Base-by-base conservation (phyloP, 2,329 filamentous ascomycete species). In the Scedosporium dehoogii region DNA sequence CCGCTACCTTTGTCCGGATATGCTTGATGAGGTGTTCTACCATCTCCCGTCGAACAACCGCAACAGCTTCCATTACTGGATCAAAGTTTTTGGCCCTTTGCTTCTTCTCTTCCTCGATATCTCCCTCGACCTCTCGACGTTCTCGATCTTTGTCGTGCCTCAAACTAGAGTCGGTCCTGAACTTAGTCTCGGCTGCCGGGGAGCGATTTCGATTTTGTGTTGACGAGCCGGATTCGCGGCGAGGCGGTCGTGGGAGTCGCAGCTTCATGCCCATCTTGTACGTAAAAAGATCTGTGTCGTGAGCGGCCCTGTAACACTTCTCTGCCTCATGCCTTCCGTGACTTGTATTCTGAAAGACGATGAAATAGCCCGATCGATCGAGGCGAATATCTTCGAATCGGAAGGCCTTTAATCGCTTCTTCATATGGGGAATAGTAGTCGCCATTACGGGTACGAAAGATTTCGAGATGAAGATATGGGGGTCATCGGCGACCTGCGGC, bases 181-280 rank as follows among this genome's bases (percentile, higher is more conserved):
- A 27, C 38, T 16, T 48, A 1, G 18, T 6, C 12, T 58, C 23
- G 7, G 23, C 9, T 6, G 53, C 33, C 1, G 53, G 23, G 12
- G 53, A 42, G 16, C 38, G 53, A n/a, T 62, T 21, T n/a, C 27
- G 53, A 6, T 58, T 42, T 10, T 33, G 38, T 12, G 23, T n/a
- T 10, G 60, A 58, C 14, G 56, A 33, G 10, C 42, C 16, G 41
- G 56, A 59, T 10, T 63, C 57, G 44, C 53, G 46, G 12, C 48
- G 44, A 60, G 10, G 66, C 14, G 66, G 66, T 66, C 65, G 67
- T 61, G 70, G 78, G 63, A 73, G 69, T 65, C 68, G 88, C 62
- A 91, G 86, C 71, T 93, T 89, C 91, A 99, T 96, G 55, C 86
- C 84, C 89, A 99, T 93, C 64, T 77, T 79, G 65, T 97, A 97